These are phyloP conservation scores for Medicago ruthenica DNA, from an alignment of 306 rosid species.

Conservation along the genomic window DNA sequence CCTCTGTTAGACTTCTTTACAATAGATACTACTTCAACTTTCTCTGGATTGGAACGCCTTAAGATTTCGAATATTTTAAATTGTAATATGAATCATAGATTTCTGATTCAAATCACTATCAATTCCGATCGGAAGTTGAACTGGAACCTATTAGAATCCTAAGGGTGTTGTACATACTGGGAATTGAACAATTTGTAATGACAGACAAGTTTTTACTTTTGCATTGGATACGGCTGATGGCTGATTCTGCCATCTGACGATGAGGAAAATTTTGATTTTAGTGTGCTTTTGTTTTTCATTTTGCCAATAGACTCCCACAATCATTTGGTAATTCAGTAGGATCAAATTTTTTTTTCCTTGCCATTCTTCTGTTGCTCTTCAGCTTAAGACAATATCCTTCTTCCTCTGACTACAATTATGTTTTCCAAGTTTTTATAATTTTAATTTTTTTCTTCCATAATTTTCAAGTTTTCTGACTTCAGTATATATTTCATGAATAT, in stretches of 20 bases:
- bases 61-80: neutral
- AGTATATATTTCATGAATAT: neutral
- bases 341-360: neutral
- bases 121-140: neutral
- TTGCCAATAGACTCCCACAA: neutral
- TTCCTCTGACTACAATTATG: neutral
- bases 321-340: neutral
- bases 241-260: neutral
- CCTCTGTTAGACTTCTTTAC: neutral
- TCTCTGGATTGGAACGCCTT: neutral
- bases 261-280: neutral
- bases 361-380: neutral
- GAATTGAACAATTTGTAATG: neutral
- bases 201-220: neutral
- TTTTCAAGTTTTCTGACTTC: neutral
- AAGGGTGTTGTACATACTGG: neutral
- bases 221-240: neutral
- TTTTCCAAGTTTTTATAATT: neutral
- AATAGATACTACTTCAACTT: neutral
- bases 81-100: neutral
- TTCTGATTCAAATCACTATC: neutral
- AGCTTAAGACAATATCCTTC: constrained; percentile 1
- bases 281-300: neutral
- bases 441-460: neutral
- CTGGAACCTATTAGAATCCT: constrained; percentile 3